phyloP scores from a whole-genome alignment of 176 grass and related monocot genomes.

The Aegilops tauschii region DNA sequence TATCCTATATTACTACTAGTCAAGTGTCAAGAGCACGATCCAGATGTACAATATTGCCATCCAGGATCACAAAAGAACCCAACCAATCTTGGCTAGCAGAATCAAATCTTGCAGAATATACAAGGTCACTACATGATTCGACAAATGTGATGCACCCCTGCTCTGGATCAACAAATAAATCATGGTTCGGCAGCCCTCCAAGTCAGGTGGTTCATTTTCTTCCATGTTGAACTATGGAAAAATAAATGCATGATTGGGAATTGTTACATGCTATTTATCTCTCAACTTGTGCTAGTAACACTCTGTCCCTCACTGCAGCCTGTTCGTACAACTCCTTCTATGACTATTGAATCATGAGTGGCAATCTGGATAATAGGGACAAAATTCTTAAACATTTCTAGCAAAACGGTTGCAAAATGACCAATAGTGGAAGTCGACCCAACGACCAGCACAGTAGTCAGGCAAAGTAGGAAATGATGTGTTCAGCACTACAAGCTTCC shows the following conservation, averaged over 20 bases:
- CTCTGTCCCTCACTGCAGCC: too few relatives aligned
- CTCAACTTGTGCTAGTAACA: too few relatives aligned
- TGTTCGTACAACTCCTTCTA: background rate
- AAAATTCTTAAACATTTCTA: background rate
- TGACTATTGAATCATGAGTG: background rate
- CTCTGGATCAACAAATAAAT: too few relatives aligned
- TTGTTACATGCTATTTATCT: too few relatives aligned
- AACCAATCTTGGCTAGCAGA: background rate
- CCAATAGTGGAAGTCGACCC: background rate
- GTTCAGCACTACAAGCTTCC: background rate
- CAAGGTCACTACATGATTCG: background rate
- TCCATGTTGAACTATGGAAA: too few relatives aligned
- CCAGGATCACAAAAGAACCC: background rate
- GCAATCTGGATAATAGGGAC: background rate
- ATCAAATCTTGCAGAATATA: background rate
- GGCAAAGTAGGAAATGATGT: constrained; percentile 2
- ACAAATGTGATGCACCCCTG: too few relatives aligned
- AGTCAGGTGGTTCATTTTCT: too few relatives aligned
- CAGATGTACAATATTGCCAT: background rate
- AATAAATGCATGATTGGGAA: too few relatives aligned
- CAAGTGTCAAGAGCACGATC: background rate
- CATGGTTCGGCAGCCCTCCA: too few relatives aligned
- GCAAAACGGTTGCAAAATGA: background rate
- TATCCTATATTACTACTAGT: background rate
- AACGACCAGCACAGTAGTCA: background rate